Percentiles rank a stretch among this genome's conserved stretches.
Conservation (phyloP, 2,329 filamentous ascomycete genomes). For the Pyrenochaeta sp. region DNA sequence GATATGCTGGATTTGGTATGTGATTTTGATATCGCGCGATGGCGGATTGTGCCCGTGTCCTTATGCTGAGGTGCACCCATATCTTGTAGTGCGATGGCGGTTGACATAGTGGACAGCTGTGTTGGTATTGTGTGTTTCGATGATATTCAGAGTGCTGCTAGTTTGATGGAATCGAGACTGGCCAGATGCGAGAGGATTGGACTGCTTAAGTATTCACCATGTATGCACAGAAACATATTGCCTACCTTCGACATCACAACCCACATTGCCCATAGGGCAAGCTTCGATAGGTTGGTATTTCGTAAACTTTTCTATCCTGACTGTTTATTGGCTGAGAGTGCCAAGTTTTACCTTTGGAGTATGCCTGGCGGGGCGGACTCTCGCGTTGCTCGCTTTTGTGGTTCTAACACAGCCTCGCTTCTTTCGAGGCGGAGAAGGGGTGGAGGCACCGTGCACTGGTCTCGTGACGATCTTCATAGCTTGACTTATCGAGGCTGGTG, state of each 20-base stretch:
- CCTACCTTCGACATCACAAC: background rate
- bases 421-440: constrained; percentile 5
- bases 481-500: background rate
- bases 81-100: constrained; percentile 29
- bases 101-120: constrained; percentile 21
- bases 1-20: constrained; percentile 3
- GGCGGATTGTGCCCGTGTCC: constrained; percentile 13
- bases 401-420: constrained; percentile 22
- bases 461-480: background rate
- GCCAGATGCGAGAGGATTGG: background rate
- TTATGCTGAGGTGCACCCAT: constrained; percentile 8
- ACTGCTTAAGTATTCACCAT: constrained; percentile 4
- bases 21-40: constrained; percentile 14
- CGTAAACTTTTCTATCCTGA: background rate
- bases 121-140: background rate
- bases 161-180: background rate
- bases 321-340: constrained; percentile 13
- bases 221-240: background rate
- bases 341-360: constrained; percentile 4
- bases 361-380: constrained; percentile 17
- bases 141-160: background rate
- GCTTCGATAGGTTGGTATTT: background rate
- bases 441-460: background rate
- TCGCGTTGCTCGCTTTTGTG: constrained; percentile 23
- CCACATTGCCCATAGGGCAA: background rate